Percentiles rank a stretch among this genome's conserved stretches.
phyloP scores from a whole-genome alignment of 176 grass and related monocot species.

The Alloteropsis semialata region DNA sequence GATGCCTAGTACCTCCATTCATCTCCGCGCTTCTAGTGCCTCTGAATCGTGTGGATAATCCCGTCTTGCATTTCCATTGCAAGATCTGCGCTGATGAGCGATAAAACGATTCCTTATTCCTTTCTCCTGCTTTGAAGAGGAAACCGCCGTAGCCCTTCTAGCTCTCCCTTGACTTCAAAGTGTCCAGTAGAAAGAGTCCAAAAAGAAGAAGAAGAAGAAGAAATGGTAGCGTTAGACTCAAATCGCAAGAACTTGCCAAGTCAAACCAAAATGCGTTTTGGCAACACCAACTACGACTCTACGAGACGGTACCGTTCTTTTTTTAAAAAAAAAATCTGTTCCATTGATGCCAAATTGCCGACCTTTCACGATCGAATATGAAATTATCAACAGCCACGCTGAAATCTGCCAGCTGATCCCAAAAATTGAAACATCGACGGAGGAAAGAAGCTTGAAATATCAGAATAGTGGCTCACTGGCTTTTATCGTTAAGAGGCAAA shows the following conservation, averaged over 20 bases:
- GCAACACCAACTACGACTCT: background rate
- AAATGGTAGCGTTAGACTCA: background rate
- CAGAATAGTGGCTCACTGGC: too few relatives aligned
- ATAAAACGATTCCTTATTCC: background rate
- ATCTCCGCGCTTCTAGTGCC: background rate
- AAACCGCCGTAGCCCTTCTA: background rate
- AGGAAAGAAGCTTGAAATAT: background rate
- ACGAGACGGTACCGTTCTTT: background rate
- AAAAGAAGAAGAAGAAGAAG: background rate
- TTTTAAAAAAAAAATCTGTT: background rate
- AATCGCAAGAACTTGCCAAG: background rate
- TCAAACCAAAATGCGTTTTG: background rate
- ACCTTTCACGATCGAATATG: background rate
- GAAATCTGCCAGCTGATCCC: background rate
- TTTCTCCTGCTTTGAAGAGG: background rate
- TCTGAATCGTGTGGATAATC: background rate
- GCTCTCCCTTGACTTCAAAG: background rate
- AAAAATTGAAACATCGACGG: background rate
- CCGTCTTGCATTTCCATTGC: background rate
- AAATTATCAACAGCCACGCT: background rate
- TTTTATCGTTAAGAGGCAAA: too few relatives aligned
- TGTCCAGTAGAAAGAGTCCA: background rate
- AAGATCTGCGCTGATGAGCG: background rate
- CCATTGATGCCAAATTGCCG: background rate
- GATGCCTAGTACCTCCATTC: background rate